A percentile compares a stretch with the other conserved stretches of the same genome.
Evolutionary conservation across 2,329 filamentous ascomycete genomes (phyloP).

Genomic region (Aspergillus vadensis): DNA sequence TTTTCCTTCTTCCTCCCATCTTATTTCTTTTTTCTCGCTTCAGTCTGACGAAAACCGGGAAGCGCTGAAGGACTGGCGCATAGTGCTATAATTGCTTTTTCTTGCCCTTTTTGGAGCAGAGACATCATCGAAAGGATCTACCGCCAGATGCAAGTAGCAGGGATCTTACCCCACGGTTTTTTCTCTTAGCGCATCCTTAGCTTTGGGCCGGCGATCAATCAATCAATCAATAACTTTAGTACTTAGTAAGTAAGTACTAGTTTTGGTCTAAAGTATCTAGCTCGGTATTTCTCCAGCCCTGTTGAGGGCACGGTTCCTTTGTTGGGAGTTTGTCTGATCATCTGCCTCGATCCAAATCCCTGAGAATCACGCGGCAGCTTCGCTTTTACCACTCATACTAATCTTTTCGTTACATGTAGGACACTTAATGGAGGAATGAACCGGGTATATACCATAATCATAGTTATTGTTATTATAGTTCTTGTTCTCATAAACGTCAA

Average conservation of each 20-base stretch:
- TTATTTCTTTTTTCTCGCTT: background rate
- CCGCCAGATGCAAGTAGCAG: slow-evolving; percentile 1
- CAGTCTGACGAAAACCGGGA: background rate
- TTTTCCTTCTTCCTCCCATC: too few relatives aligned
- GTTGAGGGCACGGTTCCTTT: background rate
- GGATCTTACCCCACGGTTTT: background rate
- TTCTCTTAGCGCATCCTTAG: background rate
- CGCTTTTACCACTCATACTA: background rate
- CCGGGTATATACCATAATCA: background rate
- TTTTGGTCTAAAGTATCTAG: too few relatives aligned
- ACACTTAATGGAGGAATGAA: background rate
- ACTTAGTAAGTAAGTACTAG: too few relatives aligned
- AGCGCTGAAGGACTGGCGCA: background rate
- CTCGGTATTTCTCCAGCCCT: too few relatives aligned
- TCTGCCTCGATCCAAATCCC: background rate
- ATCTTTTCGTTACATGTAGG: background rate
- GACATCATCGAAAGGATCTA: background rate
- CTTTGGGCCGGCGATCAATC: background rate
- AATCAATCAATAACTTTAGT: too few relatives aligned
- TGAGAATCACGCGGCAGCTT: background rate
- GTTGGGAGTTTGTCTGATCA: background rate
- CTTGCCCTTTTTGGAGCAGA: background rate
- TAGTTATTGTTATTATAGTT: background rate
- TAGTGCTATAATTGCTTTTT: background rate
- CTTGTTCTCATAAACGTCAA: background rate